Evolutionary conservation across 768 basidiomycete species (phyloP).

Genomic region (Crepidotus variabilis): DNA sequence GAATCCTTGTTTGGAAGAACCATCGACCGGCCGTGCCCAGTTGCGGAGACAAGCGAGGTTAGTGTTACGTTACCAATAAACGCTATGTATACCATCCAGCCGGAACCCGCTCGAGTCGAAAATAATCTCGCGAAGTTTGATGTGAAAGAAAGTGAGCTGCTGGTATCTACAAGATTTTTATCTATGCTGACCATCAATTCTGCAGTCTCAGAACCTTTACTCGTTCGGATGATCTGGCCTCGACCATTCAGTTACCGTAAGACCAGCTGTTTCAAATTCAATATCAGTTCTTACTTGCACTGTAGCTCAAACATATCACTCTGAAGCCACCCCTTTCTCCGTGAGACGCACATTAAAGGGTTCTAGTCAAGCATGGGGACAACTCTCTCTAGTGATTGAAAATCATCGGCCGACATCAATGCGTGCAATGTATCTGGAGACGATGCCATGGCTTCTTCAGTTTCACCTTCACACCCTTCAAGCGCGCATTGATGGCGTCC

Average conservation of each 20-base stretch:
- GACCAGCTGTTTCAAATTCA: constrained; percentile 15
- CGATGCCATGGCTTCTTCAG: constrained; percentile 90
- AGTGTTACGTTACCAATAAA: constrained; percentile 43
- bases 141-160: constrained; percentile 36
- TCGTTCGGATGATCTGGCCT: constrained; percentile 57
- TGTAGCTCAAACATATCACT: constrained; percentile 33
- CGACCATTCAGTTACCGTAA: constrained; percentile 61
- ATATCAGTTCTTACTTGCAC: neutral
- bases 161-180: constrained; percentile 3
- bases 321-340: constrained; percentile 48
- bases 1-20: constrained; percentile 60
- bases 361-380: constrained; percentile 71
- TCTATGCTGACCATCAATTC: constrained; percentile 5
- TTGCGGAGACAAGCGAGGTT: constrained; percentile 59
- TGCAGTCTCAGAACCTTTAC: constrained; percentile 42
- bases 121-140: constrained; percentile 44
- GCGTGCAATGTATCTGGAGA: constrained; percentile 75
- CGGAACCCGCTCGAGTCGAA: constrained; percentile 41
- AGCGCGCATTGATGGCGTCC: constrained; percentile 41
- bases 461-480: constrained; percentile 81
- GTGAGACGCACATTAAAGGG: constrained; percentile 72
- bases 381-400: constrained; percentile 60
- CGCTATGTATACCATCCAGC: constrained; percentile 42
- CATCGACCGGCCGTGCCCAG: constrained; percentile 65
- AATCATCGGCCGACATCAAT: constrained; percentile 50